Base-by-base conservation (phyloP, 306 rosid species). In the Sechiopsis laciniata region DNA sequence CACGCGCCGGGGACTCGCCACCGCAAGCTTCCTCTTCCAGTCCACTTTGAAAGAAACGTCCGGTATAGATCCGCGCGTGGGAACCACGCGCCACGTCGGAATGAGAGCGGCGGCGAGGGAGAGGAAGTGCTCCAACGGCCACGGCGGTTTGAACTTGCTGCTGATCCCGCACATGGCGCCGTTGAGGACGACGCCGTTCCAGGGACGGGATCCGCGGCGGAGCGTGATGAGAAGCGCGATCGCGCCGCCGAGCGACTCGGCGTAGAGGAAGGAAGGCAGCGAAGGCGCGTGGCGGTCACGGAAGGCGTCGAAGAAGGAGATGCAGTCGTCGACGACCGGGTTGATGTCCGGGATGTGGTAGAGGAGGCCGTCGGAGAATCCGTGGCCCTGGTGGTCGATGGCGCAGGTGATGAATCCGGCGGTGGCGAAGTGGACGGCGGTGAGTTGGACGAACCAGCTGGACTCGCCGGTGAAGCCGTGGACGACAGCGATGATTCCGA, bases 111-210 rank as follows among this genome's bases (percentile, higher is more conserved):
- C 99, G 0, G 73, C 95, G 5, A 87, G 9, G 17, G 87, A 89
- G 1, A 94, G 90, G 6, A 94, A 81, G 78, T 91, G 96, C 77
- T 91, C 99, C 14, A 94, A 74, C 7, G 99, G 97, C 99, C 99
- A 94, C 35, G 95, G 97, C 14, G 99, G 99, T 73, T 91, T 94
- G 92, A 94, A 83, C 84, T 91, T 91, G 37, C 83, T 82, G 80
- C 99, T 94, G 78, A 94, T 84, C 2, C 97, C 99, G 79, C 97
- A 91, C 99, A 94, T 89, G 16, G 99, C 96, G 13, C 99, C 99
- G 80, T 91, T 94, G 72, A 94, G 92, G 45, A 94, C 72, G 12
- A 86, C 40, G 3, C 99, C 97, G 72, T 83, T 79, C 95, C 95
- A 94, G 4, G 80, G 78, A 53, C 53, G 46, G 5, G 16, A 5